phyloP scores from a whole-genome alignment of 768 basidiomycete species.

The Tricholoma bakamatsutake region DNA sequence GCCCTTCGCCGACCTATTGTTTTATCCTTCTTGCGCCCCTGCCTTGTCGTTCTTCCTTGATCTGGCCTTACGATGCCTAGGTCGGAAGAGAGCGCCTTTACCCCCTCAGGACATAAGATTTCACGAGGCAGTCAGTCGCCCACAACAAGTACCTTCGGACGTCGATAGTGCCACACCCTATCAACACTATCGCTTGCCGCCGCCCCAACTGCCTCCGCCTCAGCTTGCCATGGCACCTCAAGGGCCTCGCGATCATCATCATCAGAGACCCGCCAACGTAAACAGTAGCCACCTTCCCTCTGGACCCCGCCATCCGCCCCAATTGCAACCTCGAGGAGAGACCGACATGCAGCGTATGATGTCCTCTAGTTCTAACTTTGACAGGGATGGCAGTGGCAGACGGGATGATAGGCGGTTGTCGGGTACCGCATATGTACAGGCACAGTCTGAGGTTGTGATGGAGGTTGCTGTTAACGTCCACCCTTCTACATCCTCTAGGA shows the following conservation, averaged over 20 bases:
- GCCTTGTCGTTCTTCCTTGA: slow-evolving; percentile 5
- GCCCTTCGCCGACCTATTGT: slow-evolving; percentile 12
- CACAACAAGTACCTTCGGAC: slow-evolving; percentile 1
- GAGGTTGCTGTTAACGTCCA: slow-evolving; percentile 20
- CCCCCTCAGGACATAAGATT: slow-evolving; percentile 39
- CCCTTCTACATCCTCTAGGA: slow-evolving; percentile 14
- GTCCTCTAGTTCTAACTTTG: neutral
- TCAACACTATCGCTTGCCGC: slow-evolving; percentile 3
- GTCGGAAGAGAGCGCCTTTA: slow-evolving; percentile 36
- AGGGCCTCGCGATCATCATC: slow-evolving; percentile 4
- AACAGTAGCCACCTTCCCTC: slow-evolving; percentile 2
- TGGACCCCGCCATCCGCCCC: slow-evolving; percentile 11
- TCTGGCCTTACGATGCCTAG: slow-evolving; percentile 17
- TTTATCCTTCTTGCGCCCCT: slow-evolving; percentile 13
- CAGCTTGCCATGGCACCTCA: neutral
- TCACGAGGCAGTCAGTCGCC: slow-evolving; percentile 17
- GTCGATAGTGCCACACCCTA: neutral
- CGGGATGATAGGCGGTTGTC: slow-evolving; percentile 5
- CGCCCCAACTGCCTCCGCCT: neutral
- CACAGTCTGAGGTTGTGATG: slow-evolving; percentile 19
- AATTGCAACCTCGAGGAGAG: slow-evolving; percentile 4
- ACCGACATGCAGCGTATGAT: neutral
- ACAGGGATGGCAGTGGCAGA: slow-evolving; percentile 4
- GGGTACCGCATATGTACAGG: slow-evolving; percentile 3
- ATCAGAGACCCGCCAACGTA: neutral